Evolutionary conservation across 176 grass and related monocot genomes (phyloP).

Genomic region (Musa beccarii): DNA sequence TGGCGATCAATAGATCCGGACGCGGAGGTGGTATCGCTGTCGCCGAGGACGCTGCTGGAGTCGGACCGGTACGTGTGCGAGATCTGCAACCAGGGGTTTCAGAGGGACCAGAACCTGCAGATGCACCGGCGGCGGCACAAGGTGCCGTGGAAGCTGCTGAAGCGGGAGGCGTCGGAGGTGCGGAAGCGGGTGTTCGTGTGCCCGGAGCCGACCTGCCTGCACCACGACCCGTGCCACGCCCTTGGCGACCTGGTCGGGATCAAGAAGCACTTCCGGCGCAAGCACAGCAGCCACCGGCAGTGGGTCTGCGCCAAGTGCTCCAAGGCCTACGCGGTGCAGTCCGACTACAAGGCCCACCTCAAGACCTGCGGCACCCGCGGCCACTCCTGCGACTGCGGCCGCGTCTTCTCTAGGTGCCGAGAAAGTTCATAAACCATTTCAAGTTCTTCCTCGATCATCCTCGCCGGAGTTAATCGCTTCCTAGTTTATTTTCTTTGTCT

Average conservation of each 20-base stretch:
- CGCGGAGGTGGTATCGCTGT: constrained; percentile 89
- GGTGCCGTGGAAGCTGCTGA: constrained; percentile 85
- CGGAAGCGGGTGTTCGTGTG: constrained; percentile 80
- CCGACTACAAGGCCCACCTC: constrained; percentile 91
- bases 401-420: constrained; percentile 62
- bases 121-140: constrained; percentile 85
- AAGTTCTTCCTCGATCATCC: neutral
- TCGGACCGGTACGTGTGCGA: constrained; percentile 72
- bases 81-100: constrained; percentile 82
- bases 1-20: constrained; percentile 47
- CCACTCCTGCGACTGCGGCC: constrained; percentile 81
- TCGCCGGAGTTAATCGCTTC: too few relatives aligned
- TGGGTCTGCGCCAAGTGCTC: constrained; percentile 73
- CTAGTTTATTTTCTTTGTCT: neutral
- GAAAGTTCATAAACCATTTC: too few relatives aligned
- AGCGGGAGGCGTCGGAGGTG: constrained; percentile 49
- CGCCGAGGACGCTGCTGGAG: constrained; percentile 77
- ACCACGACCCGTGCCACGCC: constrained; percentile 72
- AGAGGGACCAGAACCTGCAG: constrained; percentile 81
- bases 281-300: constrained; percentile 73
- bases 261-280: constrained; percentile 92
- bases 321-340: constrained; percentile 87
- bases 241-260: constrained; percentile 68
- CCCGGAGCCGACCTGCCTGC: constrained; percentile 84
- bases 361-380: constrained; percentile 79